A percentile compares a stretch with the other conserved stretches of the same genome.
phyloP scores from a whole-genome alignment of 495 filamentous ascomycete species.

The Neurospora pannonica region DNA sequence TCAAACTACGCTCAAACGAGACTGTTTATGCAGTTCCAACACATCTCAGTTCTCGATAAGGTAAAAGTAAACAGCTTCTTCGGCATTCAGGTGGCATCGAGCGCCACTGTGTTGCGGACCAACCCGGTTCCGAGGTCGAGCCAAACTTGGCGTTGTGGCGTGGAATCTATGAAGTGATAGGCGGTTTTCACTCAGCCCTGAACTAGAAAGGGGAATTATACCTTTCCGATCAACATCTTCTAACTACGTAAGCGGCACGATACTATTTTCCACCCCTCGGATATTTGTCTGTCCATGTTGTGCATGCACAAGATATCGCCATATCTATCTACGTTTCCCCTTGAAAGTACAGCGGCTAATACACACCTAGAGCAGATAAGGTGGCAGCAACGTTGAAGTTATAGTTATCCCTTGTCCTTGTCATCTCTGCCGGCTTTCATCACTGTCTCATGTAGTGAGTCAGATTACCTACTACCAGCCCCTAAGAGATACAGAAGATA shows the following conservation, averaged over 20 bases:
- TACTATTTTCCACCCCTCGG: not conserved
- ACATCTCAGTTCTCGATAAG: not conserved
- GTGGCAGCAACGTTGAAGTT: not conserved
- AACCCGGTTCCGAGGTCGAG: not conserved
- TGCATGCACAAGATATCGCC: not conserved
- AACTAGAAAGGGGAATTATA: not conserved
- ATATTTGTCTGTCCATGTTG: not conserved
- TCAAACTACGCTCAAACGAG: not conserved
- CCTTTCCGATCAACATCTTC: conserved; percentile 1
- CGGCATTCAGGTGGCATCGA: not conserved
- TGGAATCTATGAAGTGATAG: not conserved
- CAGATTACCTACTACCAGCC: not conserved
- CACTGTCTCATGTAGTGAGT: not conserved
- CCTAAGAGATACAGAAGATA: not conserved
- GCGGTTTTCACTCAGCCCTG: not conserved
- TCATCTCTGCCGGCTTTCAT: not conserved
- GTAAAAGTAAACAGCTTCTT: not conserved
- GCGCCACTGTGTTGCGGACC: not conserved
- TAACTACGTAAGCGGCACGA: conserved; percentile 1
- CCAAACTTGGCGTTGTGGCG: not conserved
- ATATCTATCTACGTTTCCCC: not conserved
- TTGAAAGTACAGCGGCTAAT: not conserved
- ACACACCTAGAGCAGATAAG: not conserved
- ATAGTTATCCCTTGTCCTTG: not conserved
- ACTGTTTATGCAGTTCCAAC: not conserved